phyloP scores from a whole-genome alignment of 2,329 filamentous ascomycete species.

The Atkinsonella hypoxylon region DNA sequence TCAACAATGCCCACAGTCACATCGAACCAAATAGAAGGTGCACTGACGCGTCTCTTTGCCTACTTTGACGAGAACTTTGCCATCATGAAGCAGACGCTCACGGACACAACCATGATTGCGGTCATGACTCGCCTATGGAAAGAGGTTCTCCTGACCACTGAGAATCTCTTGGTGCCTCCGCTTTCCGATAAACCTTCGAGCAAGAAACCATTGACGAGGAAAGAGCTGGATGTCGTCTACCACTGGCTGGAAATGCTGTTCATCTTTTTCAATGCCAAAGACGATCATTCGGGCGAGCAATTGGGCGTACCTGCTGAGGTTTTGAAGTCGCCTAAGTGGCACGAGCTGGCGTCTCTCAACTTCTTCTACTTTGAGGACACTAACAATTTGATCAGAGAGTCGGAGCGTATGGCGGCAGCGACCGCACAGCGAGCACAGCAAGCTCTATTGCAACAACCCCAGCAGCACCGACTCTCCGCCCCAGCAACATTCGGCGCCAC shows the following conservation, averaged over 20 bases:
- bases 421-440: constrained; percentile 65
- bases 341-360: constrained; percentile 89
- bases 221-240: constrained; percentile 90
- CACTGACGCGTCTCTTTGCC: constrained; percentile 71
- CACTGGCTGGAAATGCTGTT: constrained; percentile 87
- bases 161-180: constrained; percentile 80
- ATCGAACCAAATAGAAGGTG: constrained; percentile 63
- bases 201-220: constrained; percentile 70
- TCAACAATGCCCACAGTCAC: constrained; percentile 48
- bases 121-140: constrained; percentile 99
- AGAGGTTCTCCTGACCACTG: constrained; percentile 85
- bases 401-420: constrained; percentile 86
- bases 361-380: constrained; percentile 98
- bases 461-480: constrained; percentile 57
- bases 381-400: constrained; percentile 85
- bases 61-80: constrained; percentile 99
- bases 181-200: constrained; percentile 87
- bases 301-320: constrained; percentile 84
- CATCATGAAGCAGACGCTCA: constrained; percentile 96
- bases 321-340: constrained; percentile 94
- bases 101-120: constrained; percentile 90
- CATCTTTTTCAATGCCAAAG: constrained; percentile 87
- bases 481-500: constrained; percentile 36
- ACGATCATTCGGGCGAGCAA: constrained; percentile 68
- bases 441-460: constrained; percentile 40